Base-by-base conservation (phyloP, 2,329 filamentous ascomycete species). In the Sporothrix variecibatus region DNA sequence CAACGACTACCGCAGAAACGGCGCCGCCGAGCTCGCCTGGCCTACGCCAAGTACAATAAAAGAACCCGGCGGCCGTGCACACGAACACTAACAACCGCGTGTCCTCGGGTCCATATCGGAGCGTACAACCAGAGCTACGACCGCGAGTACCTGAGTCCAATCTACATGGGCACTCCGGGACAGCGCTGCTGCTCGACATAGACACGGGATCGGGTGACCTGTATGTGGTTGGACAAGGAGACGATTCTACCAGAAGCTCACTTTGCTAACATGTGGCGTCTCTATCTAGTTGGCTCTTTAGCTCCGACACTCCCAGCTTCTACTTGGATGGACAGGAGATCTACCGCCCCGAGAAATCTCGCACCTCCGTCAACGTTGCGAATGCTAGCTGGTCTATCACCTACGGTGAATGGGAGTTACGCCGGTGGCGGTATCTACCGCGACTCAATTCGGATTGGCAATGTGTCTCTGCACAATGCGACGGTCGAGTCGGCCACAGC, bases 161-260 rank as follows among this genome's bases (percentile, higher is more conserved):
- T 94, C 65, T 85, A 84, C 1, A 84, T 94, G 76, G 93, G 92
- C 62, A 87, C 79, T 1, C 86, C 85, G 6, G 77, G 80, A 6
- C 89, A 91, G 77, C 87, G 83, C 2, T 80, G 93, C 76, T 87
- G 75, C 80, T 94, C 75, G 91, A 93, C 79, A 87, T 94, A 75
- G 93, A 94, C 77, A 94, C 92, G 17, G 87, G 87, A 12, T 89
- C 87, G 8, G 82, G 85, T 11, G 87, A 89, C 74, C 81, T 87
- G 91, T 96, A 87, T 88, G 92, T 89, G 2, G 53, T 28, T 17
- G 9, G 11, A 28, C 23, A 65, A n/a, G 8, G 31, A 40, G 6
- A 26, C 1, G 38, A 28, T 28, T 40, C 9, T 20, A 60, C 38
- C 46, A 20, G 53, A 62, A 17, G 74, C 75, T 78, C 46, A 76